phyloP scores from a whole-genome alignment of 768 basidiomycete genomes.

The Tylopilus balloui region DNA sequence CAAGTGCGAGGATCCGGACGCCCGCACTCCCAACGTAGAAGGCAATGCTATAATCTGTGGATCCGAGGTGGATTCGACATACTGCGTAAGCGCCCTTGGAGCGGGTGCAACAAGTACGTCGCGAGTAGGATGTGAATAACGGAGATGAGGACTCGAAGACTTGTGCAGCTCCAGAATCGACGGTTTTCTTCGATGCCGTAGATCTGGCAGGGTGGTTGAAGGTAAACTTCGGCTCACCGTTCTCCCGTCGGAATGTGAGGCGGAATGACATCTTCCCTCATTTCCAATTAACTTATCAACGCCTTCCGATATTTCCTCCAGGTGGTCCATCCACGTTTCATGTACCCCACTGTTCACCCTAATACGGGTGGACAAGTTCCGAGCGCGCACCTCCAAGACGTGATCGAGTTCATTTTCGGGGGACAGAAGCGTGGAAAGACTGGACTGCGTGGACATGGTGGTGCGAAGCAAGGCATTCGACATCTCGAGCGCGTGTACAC shows the following conservation, averaged over 20 bases:
- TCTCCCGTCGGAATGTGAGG: constrained; percentile 12
- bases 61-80: constrained; percentile 54
- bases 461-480: constrained; percentile 76
- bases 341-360: constrained; percentile 41
- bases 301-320: constrained; percentile 59
- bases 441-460: constrained; percentile 67
- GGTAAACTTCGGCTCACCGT: constrained; percentile 47
- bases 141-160: constrained; percentile 37
- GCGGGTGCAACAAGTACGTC: constrained; percentile 59
- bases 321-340: constrained; percentile 60
- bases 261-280: constrained; percentile 8
- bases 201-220: constrained; percentile 29
- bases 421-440: constrained; percentile 45
- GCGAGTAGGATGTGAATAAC: constrained; percentile 49
- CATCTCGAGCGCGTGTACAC: constrained; percentile 81
- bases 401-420: constrained; percentile 45
- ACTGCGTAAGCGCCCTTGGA: constrained; percentile 73
- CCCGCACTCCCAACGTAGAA: constrained; percentile 64
- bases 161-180: constrained; percentile 38
- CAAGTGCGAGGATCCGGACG: constrained; percentile 29
- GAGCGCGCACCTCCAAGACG: constrained; percentile 44
- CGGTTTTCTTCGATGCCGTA: constrained; percentile 41
- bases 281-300: constrained; percentile 56
- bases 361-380: constrained; percentile 50
- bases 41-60: constrained; percentile 55